phyloP scores from a whole-genome alignment of 805 yeast genomes.

The Kodamaea fukazawae region DNA sequence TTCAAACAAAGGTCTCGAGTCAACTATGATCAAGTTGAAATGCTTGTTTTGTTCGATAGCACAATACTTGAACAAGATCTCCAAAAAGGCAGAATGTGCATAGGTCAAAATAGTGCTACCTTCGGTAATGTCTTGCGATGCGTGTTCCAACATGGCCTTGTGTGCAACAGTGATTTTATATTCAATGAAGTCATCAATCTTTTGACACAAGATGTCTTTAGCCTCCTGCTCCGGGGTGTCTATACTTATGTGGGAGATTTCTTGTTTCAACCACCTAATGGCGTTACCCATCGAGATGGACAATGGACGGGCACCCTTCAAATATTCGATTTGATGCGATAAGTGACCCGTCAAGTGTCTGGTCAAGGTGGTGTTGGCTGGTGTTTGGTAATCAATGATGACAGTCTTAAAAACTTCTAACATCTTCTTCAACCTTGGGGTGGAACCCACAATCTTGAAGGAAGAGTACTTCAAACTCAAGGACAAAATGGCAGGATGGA shows the following conservation, averaged over 20 bases:
- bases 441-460: conserved; percentile 86
- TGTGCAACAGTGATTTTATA: conserved; percentile 86
- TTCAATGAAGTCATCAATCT: conserved; percentile 75
- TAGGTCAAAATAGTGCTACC: conserved; percentile 81
- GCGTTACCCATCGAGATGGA: conserved; percentile 97
- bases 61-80: conserved; percentile 69
- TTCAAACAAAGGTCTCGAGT: conserved; percentile 91
- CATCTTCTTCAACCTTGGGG: conserved; percentile 81
- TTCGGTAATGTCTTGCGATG: conserved; percentile 70
- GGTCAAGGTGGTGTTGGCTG: conserved; percentile 77
- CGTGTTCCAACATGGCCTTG: conserved; percentile 75
- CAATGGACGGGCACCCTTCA: conserved; percentile 87
- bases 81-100: conserved; percentile 84
- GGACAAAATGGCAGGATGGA: conserved; percentile 82
- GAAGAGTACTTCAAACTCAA: conserved; percentile 79
- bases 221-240: conserved; percentile 69
- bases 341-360: conserved; percentile 86
- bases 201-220: conserved; percentile 56
- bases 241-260: conserved; percentile 77
- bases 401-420: conserved; percentile 78
- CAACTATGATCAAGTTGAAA: conserved; percentile 83
- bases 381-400: conserved; percentile 78
- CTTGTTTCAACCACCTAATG: conserved; percentile 95
- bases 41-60: conserved; percentile 54
- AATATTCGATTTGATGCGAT: conserved; percentile 87